Evolutionary conservation across 257 asterid genomes (phyloP), one percentile per base, ranked within the genome.

Genomic region (Fraxinus cuspidata): DNA sequence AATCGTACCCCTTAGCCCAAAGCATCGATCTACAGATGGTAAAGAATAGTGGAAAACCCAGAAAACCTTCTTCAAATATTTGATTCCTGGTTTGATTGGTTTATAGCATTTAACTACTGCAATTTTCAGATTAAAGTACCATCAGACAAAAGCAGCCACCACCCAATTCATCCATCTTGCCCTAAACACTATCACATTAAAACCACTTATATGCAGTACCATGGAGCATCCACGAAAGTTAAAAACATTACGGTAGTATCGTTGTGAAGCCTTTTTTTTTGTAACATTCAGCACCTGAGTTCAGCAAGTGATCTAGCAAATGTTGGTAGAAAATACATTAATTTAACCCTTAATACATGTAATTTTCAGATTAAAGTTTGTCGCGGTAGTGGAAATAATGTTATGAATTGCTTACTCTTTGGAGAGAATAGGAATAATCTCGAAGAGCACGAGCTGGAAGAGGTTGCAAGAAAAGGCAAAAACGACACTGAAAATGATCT

Each of bases 91-190:
- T 38, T 18, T n/a, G 2, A 56, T 56, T 0, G 25, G 23, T 56
- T 56, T 56, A 56, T 56, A 53, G 25, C 64, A 19, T 19, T 42
- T 12, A 44, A 13, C 51, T 56, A 7, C 25, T 18, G 13, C 23
- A 56, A 56, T 56, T 19, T 56, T 56, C 11, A 19, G 65, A 56
- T 56, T 56, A 6, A n/a, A n/a, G 65, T 56, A 56, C 13, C 65
- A 93, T 93, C 83, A 96, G 87, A 84, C 97, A 93, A 87, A 92
- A 92, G 86, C 92, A 86, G 86, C 92, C 99, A 93, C 88, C 97
- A 92, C 93, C 99, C 99, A 96, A 79, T 91, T 96, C 86, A 90
- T 79, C 99, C 99, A 90, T 85, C 97, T 93, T 6, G 97, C 94
- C 97, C 98, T 94, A 81, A 76, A 78, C 60, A 9, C 64, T 6